Percentiles rank a stretch among this genome's conserved stretches.
phyloP scores from a whole-genome alignment of 495 filamentous ascomycete genomes.

The Penicillium simplicissimum region DNA sequence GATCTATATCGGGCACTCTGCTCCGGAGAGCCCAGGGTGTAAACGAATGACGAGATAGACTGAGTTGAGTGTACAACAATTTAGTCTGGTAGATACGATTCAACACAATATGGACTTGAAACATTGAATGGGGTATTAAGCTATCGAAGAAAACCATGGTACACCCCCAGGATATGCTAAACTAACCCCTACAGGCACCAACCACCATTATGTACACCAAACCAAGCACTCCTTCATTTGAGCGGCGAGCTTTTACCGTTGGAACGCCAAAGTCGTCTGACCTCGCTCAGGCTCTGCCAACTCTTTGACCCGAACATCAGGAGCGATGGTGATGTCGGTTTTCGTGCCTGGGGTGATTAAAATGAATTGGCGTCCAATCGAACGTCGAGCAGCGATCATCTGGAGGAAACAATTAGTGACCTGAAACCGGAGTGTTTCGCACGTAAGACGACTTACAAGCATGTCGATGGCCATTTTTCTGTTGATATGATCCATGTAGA shows the following conservation, averaged over 20 bases:
- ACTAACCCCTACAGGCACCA: neutral
- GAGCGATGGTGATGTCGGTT: slow-evolving; percentile 61
- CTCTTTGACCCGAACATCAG: slow-evolving; percentile 86
- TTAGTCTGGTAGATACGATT: neutral
- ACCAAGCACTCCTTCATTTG: neutral
- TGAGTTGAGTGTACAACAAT: neutral
- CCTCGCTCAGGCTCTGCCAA: slow-evolving; percentile 65
- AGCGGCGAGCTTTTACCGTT: slow-evolving; percentile 6
- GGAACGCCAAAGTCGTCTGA: slow-evolving; percentile 41
- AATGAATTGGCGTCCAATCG: slow-evolving; percentile 90
- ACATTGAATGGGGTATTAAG: neutral
- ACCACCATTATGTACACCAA: neutral
- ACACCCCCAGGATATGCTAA: neutral
- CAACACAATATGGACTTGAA: neutral
- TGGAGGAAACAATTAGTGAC: slow-evolving; percentile 33
- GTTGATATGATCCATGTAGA: slow-evolving; percentile 99
- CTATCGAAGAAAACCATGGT: neutral
- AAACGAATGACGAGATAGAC: too few species aligned
- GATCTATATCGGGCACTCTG: neutral
- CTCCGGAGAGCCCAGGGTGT: too few species aligned
- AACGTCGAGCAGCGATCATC: slow-evolving; percentile 80
- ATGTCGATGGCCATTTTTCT: slow-evolving; percentile 90
- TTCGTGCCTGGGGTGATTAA: slow-evolving; percentile 94
- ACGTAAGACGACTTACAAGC: slow-evolving; percentile 65
- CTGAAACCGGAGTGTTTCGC: neutral